phyloP scores from a whole-genome alignment of 1,139 yeast species.

The Diutina siamensis region DNA sequence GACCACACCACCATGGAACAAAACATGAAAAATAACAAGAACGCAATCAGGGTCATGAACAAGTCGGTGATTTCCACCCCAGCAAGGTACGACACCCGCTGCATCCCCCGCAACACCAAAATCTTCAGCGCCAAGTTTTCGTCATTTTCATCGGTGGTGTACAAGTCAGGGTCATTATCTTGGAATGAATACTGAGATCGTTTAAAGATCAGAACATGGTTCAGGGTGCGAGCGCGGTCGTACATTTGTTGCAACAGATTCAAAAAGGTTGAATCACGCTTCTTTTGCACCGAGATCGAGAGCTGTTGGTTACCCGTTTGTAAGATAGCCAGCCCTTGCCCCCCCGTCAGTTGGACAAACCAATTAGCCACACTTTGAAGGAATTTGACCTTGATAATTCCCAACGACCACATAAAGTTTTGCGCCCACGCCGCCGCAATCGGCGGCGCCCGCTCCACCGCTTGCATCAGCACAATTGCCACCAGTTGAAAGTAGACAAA shows the following conservation, averaged over 20 bases:
- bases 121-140: slow-evolving; percentile 44
- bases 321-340: slow-evolving; percentile 65
- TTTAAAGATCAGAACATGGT: slow-evolving; percentile 14
- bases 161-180: slow-evolving; percentile 20
- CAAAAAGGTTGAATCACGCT: slow-evolving; percentile 13
- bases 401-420: slow-evolving; percentile 94
- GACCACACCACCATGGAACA: slow-evolving; percentile 54
- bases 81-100: slow-evolving; percentile 79
- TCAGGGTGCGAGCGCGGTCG: neutral
- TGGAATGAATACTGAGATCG: slow-evolving; percentile 28
- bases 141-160: slow-evolving; percentile 65
- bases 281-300: slow-evolving; percentile 76
- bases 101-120: slow-evolving; percentile 78
- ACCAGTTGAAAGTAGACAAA: slow-evolving; percentile 90
- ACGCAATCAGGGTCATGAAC: slow-evolving; percentile 78
- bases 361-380: slow-evolving; percentile 83
- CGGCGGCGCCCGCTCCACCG: slow-evolving; percentile 86
- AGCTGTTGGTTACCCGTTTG: slow-evolving; percentile 28
- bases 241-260: slow-evolving; percentile 6
- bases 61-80: slow-evolving; percentile 76
- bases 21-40: slow-evolving; percentile 70
- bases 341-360: slow-evolving; percentile 97
- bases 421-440: slow-evolving; percentile 98
- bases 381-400: slow-evolving; percentile 68
- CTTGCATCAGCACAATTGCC: slow-evolving; percentile 94